Percentiles rank a stretch among this genome's conserved stretches.
These are phyloP conservation scores for Phytophthora ohioensis DNA, from an alignment of 352 stramenopile species.

Conservation along the genomic window DNA sequence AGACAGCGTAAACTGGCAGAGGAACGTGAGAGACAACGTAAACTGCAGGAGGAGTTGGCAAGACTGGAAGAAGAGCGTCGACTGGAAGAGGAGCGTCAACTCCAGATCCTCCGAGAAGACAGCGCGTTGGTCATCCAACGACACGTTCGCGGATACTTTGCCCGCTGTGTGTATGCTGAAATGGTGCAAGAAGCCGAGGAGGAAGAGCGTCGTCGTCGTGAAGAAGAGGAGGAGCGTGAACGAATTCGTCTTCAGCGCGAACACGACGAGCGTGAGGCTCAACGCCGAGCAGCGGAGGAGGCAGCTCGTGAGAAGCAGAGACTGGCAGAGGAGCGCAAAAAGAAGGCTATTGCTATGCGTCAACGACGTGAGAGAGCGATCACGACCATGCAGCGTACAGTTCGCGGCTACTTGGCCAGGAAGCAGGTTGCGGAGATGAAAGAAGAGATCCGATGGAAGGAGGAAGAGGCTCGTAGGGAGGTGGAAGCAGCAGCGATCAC, in stretches of 20 bases:
- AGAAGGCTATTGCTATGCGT: constrained; percentile 38
- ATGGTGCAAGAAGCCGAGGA: constrained; percentile 51
- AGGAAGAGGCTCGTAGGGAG: constrained; percentile 21
- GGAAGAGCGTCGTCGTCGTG: constrained; percentile 44
- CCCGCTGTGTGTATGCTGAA: constrained; percentile 45
- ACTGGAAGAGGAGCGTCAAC: constrained; percentile 37
- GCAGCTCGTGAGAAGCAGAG: constrained; percentile 45
- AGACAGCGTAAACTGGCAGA: constrained; percentile 44
- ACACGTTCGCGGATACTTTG: constrained; percentile 58
- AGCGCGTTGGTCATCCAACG: constrained; percentile 59
- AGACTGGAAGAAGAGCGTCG: constrained; percentile 48
- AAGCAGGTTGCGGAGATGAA: constrained; percentile 30
- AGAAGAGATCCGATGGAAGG: constrained; percentile 27
- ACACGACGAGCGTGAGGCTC: constrained; percentile 44
- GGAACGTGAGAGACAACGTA: constrained; percentile 41
- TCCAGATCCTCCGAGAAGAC: constrained; percentile 32
- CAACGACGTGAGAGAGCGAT: constrained; percentile 44
- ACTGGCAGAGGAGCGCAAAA: constrained; percentile 45
- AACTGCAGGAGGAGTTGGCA: constrained; percentile 43
- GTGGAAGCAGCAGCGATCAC: constrained; percentile 19
- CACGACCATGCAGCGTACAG: constrained; percentile 41
- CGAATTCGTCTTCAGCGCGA: constrained; percentile 41
- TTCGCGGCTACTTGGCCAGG: constrained; percentile 43
- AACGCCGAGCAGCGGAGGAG: constrained; percentile 43
- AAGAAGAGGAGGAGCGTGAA: constrained; percentile 59